A percentile compares a stretch with the other conserved stretches of the same genome.
phyloP scores from a whole-genome alignment of 129 eudicot genomes.

The Scalesia atractyloides region DNA sequence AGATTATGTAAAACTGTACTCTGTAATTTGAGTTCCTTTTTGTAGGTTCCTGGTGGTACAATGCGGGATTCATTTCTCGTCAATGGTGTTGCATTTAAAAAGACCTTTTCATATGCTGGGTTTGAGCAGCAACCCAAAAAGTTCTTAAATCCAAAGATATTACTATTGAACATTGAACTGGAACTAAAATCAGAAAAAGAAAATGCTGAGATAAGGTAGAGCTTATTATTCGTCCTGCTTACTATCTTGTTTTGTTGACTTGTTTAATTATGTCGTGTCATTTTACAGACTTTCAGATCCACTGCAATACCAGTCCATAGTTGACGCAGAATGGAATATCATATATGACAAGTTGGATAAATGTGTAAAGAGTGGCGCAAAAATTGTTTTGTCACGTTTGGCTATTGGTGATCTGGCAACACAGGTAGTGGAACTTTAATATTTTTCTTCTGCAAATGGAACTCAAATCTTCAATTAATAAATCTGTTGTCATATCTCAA shows the following conservation, averaged over 20 bases:
- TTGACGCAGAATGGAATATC: conserved; percentile 99
- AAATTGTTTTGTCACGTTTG: conserved; percentile 86
- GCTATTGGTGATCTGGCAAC: conserved; percentile 98
- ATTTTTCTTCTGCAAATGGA: conserved; percentile 5
- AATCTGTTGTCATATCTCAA: background rate
- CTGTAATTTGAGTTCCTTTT: conserved; percentile 6
- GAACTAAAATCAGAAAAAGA: conserved; percentile 98
- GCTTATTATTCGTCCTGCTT: background rate
- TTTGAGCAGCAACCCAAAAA: conserved; percentile 99
- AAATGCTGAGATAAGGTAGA: conserved; percentile 94
- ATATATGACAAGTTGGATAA: conserved; percentile 96
- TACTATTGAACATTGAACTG: conserved; percentile 84
- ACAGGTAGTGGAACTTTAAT: conserved; percentile 53
- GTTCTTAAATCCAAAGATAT: conserved; percentile 80
- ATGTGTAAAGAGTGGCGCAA: conserved; percentile 91
- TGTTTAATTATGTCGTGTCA: conserved; percentile 2
- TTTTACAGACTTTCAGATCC: conserved; percentile 84
- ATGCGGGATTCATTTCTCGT: conserved; percentile 98
- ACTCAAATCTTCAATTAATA: background rate
- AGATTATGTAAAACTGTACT: conserved; percentile 13
- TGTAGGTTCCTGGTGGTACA: conserved; percentile 94
- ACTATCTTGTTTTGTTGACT: background rate
- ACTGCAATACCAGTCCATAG: conserved; percentile 91
- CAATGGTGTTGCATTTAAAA: conserved; percentile 92
- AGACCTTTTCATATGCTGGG: conserved; percentile 99